Evolutionary conservation across 495 filamentous ascomycete species (phyloP), one percentile per base, ranked within the genome.

Genomic region (Neurospora discreta): DNA sequence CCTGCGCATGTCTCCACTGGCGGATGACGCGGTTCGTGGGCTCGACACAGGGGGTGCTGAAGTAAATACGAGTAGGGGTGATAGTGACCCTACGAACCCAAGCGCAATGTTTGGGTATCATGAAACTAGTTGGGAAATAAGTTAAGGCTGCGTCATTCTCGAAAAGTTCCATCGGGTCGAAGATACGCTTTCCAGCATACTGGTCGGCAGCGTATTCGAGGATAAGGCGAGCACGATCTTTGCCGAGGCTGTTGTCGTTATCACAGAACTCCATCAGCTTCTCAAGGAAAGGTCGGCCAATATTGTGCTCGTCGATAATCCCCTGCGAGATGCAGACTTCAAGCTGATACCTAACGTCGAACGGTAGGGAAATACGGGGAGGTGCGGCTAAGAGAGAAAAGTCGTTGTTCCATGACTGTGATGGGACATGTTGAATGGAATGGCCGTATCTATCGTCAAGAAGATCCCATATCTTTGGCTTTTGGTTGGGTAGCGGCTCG

Each of bases 281-380:
- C 23, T 83, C 73, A 20, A 94, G 80, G 73, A 97, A 98, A 10
- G 87, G 82, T 6, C 80, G 77, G 7, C 81, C 85, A 69, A 97
- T 85, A 69, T 89, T 92, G 77, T 90, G 87, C 79, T 97, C 94
- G 69, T 90, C 90, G n/a, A 99, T 81, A n/a, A 86, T 82, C 1
- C 89, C 89, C 26, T 92, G 86, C 0, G 94, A 97, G 10, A 98
- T 85, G 77, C 95, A 98, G 0, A 93, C 94, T 79, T 98, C 94
- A 0, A 99, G 86, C 79, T 97, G 95, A 76, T 98, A 98, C 10
- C 92, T 88, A 3, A 95, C 88, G 1, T 88, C 78, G 68, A 94
- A 98, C 0, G 89, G 82, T 5, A 99, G 83, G 30, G 82, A 80
- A 0, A 80, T 76, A 5, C 83, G 74, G 38, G 86, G 73, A 2